Base-by-base conservation (phyloP, 768 basidiomycete species). In the Serendipita sp. region DNA sequence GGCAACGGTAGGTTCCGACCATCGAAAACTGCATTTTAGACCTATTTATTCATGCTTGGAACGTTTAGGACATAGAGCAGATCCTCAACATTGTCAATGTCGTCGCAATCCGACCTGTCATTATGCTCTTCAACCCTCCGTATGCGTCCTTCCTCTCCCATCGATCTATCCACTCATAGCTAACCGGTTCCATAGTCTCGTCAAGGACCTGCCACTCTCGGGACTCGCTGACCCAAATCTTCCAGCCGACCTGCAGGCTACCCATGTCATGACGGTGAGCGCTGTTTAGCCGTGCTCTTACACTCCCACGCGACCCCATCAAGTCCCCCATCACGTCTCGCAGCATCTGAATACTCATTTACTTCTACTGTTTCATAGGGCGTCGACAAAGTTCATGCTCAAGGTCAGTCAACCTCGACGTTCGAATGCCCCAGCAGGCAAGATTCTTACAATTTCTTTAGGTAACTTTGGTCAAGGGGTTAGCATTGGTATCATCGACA, bases 321-420 rank as follows among this genome's bases (percentile, higher is more conserved):
- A 34, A 31, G 52, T 43, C 5, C 27, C 50, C 55, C 34, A 10
- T 34, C 55, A 60, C 29, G 55, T 29, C 55, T n/a, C 15, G 31
- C 44, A 45, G 11, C 52, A 27, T 53, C 52, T 13, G 36, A 29
- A 23, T 50, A 18, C 55, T 60, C 16, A 60, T 29, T 10, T 60
- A n/a, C 10, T 40, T 40, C 40, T 40, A 40, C n/a, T 50, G 8
- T 5, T 29, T 36, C 36, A 10, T 33, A 64, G 64, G 69, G 73
- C 43, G 74, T 74, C n/a, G 73, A 75, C 64, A 66, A 58, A 27
- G 69, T 76, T 18, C 75, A 76, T 48, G 72, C 73, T n/a, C 53
- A 31, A 34, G 63, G 63, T 60, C 11, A 60, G 36, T 31, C 10
- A 10, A 23, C 23, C 34, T 34, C 16, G 11, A 11, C 36, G 4